Evolutionary conservation across 495 filamentous ascomycete genomes (phyloP).

Genomic region (Hyaloscypha hepaticicola): DNA sequence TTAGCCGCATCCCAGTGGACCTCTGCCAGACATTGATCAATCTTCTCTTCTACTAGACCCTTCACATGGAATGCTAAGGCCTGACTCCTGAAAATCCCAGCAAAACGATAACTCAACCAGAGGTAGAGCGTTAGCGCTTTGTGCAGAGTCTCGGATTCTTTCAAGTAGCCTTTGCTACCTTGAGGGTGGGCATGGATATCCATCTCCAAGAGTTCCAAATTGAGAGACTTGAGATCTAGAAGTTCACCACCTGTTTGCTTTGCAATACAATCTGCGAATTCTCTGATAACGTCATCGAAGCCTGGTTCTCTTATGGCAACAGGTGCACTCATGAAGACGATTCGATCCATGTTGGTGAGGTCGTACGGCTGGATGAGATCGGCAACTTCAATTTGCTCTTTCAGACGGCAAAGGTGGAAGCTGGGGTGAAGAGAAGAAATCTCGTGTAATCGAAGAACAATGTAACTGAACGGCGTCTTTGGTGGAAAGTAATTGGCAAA

Average conservation of each 20-base stretch:
- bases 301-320: slow-evolving; percentile 38
- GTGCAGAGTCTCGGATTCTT: slow-evolving; percentile 71
- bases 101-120: slow-evolving; percentile 75
- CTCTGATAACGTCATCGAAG: slow-evolving; percentile 45
- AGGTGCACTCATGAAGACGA: slow-evolving; percentile 74
- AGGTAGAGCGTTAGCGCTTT: slow-evolving; percentile 79
- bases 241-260: slow-evolving; percentile 60
- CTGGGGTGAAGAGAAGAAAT: slow-evolving; percentile 54
- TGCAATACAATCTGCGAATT: slow-evolving; percentile 67
- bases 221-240: slow-evolving; percentile 60
- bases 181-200: slow-evolving; percentile 35
- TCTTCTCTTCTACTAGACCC: slow-evolving; percentile 70
- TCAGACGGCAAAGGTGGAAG: slow-evolving; percentile 71
- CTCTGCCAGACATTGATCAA: slow-evolving; percentile 61
- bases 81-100: slow-evolving; percentile 77
- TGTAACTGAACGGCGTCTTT: slow-evolving; percentile 71
- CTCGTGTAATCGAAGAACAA: slow-evolving; percentile 70
- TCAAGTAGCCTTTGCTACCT: slow-evolving; percentile 52
- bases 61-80: slow-evolving; percentile 80
- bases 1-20: slow-evolving; percentile 7
- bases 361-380: slow-evolving; percentile 65
- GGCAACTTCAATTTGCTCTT: slow-evolving; percentile 59
- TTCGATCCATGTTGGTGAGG: slow-evolving; percentile 67
- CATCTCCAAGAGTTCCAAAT: slow-evolving; percentile 65
- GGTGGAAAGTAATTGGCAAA: slow-evolving; percentile 79